Evolutionary conservation across 768 basidiomycete species (phyloP).

Genomic region (Leccinum boreale): DNA sequence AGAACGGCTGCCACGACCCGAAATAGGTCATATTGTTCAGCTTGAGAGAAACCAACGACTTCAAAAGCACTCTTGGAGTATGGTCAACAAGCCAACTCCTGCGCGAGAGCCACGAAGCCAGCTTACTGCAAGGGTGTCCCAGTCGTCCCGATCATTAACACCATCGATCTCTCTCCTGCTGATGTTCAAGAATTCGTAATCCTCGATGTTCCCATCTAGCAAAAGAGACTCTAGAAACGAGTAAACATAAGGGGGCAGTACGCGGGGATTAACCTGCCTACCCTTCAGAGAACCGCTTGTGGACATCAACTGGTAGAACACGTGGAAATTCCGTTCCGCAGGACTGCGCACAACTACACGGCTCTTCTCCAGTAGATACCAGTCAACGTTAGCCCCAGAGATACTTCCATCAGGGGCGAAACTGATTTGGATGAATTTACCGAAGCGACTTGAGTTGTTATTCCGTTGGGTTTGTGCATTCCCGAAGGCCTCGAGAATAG

Average conservation of each 20-base stretch:
- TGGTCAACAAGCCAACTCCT: slow-evolving; percentile 5
- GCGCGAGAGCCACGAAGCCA: neutral
- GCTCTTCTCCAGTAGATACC: slow-evolving; percentile 98
- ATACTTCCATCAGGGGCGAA: slow-evolving; percentile 94
- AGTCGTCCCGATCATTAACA: slow-evolving; percentile 88
- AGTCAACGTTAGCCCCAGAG: slow-evolving; percentile 96
- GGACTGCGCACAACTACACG: slow-evolving; percentile 85
- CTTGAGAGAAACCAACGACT: slow-evolving; percentile 79
- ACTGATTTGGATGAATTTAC: slow-evolving; percentile 95
- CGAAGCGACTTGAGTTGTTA: slow-evolving; percentile 98
- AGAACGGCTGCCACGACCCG: slow-evolving; percentile 91
- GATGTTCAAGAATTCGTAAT: slow-evolving; percentile 91
- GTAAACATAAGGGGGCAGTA: slow-evolving; percentile 8
- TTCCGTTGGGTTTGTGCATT: slow-evolving; percentile 98
- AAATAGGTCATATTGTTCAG: slow-evolving; percentile 91
- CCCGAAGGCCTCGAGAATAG: slow-evolving; percentile 95
- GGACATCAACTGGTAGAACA: slow-evolving; percentile 92
- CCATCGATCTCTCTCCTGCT: slow-evolving; percentile 92
- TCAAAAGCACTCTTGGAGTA: slow-evolving; percentile 68
- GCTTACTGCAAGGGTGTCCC: slow-evolving; percentile 69
- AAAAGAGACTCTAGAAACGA: slow-evolving; percentile 59
- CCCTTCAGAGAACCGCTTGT: slow-evolving; percentile 71
- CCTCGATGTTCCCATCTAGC: slow-evolving; percentile 66
- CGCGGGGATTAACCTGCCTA: slow-evolving; percentile 28
- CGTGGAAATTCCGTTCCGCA: slow-evolving; percentile 92